phyloP scores from a whole-genome alignment of 2,329 filamentous ascomycete genomes.

The Neonectria hederae region DNA sequence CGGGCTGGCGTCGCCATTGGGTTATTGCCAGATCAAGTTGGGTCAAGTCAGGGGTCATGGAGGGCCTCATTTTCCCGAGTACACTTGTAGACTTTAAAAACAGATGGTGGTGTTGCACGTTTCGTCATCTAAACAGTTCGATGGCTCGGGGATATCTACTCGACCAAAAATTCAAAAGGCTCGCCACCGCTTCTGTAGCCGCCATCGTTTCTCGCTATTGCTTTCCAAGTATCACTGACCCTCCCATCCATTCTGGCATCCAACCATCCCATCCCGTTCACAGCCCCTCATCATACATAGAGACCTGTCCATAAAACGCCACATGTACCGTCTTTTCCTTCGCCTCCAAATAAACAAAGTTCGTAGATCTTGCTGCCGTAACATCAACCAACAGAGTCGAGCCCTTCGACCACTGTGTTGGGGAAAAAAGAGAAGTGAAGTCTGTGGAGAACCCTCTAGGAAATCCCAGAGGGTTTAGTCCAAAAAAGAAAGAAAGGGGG shows the following conservation, averaged over 20 bases:
- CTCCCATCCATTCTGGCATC: slow-evolving; percentile 14
- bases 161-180: slow-evolving; percentile 27
- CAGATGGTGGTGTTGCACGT: slow-evolving; percentile 26
- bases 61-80: slow-evolving; percentile 6
- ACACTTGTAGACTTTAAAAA: not conserved
- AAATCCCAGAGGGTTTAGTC: slow-evolving; percentile 5
- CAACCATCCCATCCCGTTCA: slow-evolving; percentile 3
- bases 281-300: slow-evolving; percentile 26
- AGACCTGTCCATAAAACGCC: slow-evolving; percentile 37
- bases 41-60: slow-evolving; percentile 15
- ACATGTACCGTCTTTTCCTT: slow-evolving; percentile 37
- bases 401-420: slow-evolving; percentile 39
- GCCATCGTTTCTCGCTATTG: slow-evolving; percentile 27
- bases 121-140: slow-evolving; percentile 34
- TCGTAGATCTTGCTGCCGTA: slow-evolving; percentile 40
- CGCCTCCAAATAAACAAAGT: slow-evolving; percentile 37
- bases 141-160: slow-evolving; percentile 39
- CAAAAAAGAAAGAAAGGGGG: slow-evolving; percentile 29
- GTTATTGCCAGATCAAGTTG: slow-evolving; percentile 1
- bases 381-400: slow-evolving; percentile 38
- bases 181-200: slow-evolving; percentile 27
- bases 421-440: slow-evolving; percentile 21
- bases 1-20: slow-evolving; percentile 2
- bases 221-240: slow-evolving; percentile 1
- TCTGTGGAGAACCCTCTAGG: slow-evolving; percentile 24